These are phyloP conservation scores for Phytophthora macrochlamydospora DNA, from an alignment of 352 stramenopile species.

Conservation along the genomic window DNA sequence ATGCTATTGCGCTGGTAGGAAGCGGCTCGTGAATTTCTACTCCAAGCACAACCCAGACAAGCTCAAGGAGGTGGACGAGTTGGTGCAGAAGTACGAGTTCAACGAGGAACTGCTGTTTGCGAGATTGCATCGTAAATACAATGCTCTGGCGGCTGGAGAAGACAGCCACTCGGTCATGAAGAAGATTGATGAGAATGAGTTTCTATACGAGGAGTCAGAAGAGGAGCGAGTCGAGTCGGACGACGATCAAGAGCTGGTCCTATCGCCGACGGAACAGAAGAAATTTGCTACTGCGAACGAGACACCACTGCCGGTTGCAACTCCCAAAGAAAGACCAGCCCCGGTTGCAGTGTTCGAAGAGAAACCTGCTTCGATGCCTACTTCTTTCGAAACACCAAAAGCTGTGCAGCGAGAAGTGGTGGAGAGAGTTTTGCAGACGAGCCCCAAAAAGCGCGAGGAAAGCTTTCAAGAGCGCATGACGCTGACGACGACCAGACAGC, in stretches of 20 bases:
- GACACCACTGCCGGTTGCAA: neutral
- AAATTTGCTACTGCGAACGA: neutral
- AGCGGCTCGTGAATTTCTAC: slow-evolving; percentile 71
- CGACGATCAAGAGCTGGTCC: slow-evolving; percentile 5
- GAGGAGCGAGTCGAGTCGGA: slow-evolving; percentile 42
- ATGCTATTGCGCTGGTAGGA: slow-evolving; percentile 32
- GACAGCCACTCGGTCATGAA: slow-evolving; percentile 39
- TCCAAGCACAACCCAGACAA: slow-evolving; percentile 76
- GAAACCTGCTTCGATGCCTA: neutral
- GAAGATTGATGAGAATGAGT: slow-evolving; percentile 55
- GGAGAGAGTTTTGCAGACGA: slow-evolving; percentile 13
- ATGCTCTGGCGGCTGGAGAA: slow-evolving; percentile 48
- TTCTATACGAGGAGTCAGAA: slow-evolving; percentile 59
- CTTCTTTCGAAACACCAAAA: neutral
- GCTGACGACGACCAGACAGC: slow-evolving; percentile 15
- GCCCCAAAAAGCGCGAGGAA: slow-evolving; percentile 41
- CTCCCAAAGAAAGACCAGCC: too few species aligned
- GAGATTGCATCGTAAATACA: slow-evolving; percentile 83
- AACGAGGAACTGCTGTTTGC: slow-evolving; percentile 84
- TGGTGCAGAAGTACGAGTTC: slow-evolving; percentile 74
- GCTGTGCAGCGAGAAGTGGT: neutral
- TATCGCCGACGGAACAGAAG: neutral
- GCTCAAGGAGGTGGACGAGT: slow-evolving; percentile 58
- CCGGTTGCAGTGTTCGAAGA: too few species aligned
- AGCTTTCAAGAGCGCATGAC: slow-evolving; percentile 45